A percentile compares a stretch with the other conserved stretches of the same genome.
Conservation (phyloP, 352 stramenopile species). For the Phytopythium ostracodes region DNA sequence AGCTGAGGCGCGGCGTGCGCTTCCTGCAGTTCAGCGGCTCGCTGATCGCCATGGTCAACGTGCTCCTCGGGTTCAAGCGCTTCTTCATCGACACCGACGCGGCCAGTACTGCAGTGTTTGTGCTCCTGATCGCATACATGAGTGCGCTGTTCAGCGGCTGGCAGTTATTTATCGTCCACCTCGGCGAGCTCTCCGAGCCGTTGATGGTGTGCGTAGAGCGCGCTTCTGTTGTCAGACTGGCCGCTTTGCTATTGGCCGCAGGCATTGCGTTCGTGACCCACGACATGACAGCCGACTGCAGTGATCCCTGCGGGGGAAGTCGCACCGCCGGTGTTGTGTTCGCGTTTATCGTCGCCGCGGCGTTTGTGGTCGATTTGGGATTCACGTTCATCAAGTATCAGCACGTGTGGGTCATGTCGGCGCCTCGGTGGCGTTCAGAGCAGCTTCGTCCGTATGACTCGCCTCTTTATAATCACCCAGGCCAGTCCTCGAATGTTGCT, state of each 20-base stretch:
- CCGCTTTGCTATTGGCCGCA: background rate
- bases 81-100: constrained; percentile 13
- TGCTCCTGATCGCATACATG: constrained; percentile 1
- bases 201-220: background rate
- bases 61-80: constrained; percentile 24
- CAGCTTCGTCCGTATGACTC: too few species aligned
- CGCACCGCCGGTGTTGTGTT: constrained; percentile 1
- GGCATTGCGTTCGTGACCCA: background rate
- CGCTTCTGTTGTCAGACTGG: background rate
- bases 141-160: constrained; percentile 7
- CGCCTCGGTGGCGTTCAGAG: too few species aligned
- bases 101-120: background rate
- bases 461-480: too few species aligned
- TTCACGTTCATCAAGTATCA: constrained; percentile 6
- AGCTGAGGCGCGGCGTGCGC: constrained; percentile 15
- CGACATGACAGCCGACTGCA: background rate
- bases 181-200: background rate
- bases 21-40: constrained; percentile 25
- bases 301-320: background rate
- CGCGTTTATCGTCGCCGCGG: constrained; percentile 1
- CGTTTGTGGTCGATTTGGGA: constrained; percentile 1
- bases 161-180: constrained; percentile 2
- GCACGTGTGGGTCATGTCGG: background rate
- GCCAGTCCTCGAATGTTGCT: too few species aligned
- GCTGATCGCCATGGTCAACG: constrained; percentile 22